Conservation (phyloP, 352 stramenopile species). For the Aphanomyces stellatus region DNA sequence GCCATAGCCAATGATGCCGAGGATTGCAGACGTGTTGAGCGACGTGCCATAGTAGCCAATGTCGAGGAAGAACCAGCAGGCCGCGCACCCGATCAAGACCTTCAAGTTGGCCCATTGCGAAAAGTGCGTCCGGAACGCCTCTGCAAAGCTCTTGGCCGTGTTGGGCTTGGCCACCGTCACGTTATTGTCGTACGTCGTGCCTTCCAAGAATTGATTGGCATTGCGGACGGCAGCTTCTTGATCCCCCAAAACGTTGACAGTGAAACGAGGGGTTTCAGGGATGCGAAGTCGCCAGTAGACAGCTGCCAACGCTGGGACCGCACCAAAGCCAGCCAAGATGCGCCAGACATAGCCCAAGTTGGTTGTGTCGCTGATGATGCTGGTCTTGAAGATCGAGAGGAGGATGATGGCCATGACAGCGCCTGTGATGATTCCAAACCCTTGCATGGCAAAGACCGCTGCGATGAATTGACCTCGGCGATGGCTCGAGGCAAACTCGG, state of each 20-base stretch:
- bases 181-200: constrained; percentile 22
- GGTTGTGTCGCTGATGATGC: constrained; percentile 29
- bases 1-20: constrained; percentile 36
- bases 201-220: constrained; percentile 28
- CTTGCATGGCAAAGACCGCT: constrained; percentile 48
- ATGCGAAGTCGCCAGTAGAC: constrained; percentile 45
- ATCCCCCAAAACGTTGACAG: constrained; percentile 37
- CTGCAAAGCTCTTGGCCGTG: constrained; percentile 34
- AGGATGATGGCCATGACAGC: constrained; percentile 31
- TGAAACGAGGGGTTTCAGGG: constrained; percentile 36
- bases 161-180: constrained; percentile 32
- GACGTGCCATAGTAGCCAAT: constrained; percentile 52
- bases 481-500: constrained; percentile 35
- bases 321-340: constrained; percentile 33
- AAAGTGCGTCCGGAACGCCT: constrained; percentile 29
- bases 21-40: constrained; percentile 38
- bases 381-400: constrained; percentile 25
- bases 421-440: constrained; percentile 34
- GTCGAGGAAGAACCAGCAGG: constrained; percentile 51
- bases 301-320: constrained; percentile 28
- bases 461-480: constrained; percentile 41
- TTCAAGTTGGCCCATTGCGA: constrained; percentile 37
- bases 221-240: constrained; percentile 25
- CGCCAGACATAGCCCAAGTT: constrained; percentile 41
- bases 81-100: constrained; percentile 36